phyloP scores from a whole-genome alignment of 305 asterid genomes.

The Solanum hybrid region DNA sequence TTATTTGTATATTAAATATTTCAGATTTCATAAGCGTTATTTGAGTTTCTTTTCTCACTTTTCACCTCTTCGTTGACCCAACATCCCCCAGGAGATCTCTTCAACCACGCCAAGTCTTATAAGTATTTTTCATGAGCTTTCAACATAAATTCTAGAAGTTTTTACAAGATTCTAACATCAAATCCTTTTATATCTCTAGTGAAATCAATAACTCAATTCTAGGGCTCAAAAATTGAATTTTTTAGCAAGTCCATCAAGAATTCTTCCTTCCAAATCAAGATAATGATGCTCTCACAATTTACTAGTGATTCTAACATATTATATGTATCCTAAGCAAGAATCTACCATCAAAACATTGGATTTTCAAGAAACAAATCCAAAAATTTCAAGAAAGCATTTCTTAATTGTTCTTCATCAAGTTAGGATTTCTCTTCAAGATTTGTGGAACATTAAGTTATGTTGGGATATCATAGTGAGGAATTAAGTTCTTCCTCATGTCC shows the following conservation, averaged over 20 bases:
- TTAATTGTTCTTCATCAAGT: background rate
- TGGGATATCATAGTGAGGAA: background rate
- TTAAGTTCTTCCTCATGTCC: background rate
- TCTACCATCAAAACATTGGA: background rate
- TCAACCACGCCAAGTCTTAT: background rate
- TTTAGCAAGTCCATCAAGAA: background rate
- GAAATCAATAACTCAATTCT: background rate
- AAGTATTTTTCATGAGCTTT: background rate
- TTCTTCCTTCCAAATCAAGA: background rate
- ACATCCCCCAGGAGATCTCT: background rate
- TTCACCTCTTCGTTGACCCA: background rate
- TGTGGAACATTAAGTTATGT: background rate
- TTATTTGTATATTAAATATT: background rate
- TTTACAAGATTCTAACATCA: background rate
- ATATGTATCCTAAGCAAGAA: background rate
- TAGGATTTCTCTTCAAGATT: background rate
- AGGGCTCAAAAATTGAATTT: background rate
- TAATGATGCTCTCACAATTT: background rate
- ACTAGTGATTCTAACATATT: background rate
- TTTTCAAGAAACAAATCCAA: background rate
- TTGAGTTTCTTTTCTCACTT: background rate
- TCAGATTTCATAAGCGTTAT: background rate
- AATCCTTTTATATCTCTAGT: background rate
- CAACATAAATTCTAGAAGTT: background rate
- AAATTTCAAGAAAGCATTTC: background rate